Base-by-base conservation (phyloP, 1,284 basidiomycete species). In the Xanthoconium separans region DNA sequence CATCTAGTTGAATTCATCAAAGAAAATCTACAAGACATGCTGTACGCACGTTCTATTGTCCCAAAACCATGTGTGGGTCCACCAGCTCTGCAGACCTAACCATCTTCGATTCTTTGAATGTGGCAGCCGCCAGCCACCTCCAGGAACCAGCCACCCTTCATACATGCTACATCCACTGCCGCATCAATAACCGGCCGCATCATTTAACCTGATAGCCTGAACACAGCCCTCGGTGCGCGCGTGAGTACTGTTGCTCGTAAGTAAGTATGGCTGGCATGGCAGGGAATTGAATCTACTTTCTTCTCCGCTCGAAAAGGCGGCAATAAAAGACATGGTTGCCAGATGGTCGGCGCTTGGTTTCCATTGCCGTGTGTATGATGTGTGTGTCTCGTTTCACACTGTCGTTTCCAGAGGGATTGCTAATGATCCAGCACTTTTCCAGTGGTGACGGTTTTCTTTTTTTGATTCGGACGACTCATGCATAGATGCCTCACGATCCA, bases 401-500 rank as follows among this genome's bases (percentile, higher is more conserved):
- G 11, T 30, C 9, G 2, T 10, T 2, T 24, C 15, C 18, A 7
- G 16, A 10, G 7, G 31, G 22, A 27, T 27, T 18, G 42, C 51
- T 67, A 12, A 65, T 47, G 16, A 47, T 22, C 6, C 12, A 1
- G 11, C 9, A 3, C 18, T n/a, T 31, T 27, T 20, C 18, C 39
- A 66, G 65, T 62, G 50, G 54, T 51, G 48, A 29, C 31, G 44
- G 47, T 60, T 62, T 46, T 44, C 53, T 8, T 47, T 55, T 57
- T 33, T 53, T 50, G n/a, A 36, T 46, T 53, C 41, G 11, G 31
- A 49, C 46, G 48, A 57, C 65, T 61, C 61, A 69, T 66, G 65
- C 65, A 66, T 59, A 61, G 56, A 66, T 70, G 66, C 47, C 57
- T 69, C 54, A 54, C 55, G 48, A 70, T 66, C 57, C 51, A 69